Percentiles rank a stretch among this genome's conserved stretches.
Conservation (phyloP, 805 yeast genomes). For the Yamadazyma kitorensis region DNA sequence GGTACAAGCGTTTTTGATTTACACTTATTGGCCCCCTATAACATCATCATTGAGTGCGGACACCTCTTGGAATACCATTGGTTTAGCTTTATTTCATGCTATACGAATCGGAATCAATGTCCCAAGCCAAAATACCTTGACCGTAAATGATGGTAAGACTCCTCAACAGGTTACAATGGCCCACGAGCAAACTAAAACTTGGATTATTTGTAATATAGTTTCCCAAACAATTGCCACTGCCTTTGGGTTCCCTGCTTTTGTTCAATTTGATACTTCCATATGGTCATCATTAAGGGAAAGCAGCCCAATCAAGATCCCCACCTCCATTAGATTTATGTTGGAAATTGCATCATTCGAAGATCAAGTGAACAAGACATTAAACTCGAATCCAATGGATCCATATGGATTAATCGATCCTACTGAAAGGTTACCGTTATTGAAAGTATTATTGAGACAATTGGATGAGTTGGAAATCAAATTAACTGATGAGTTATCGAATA, state of each 20-base stretch:
- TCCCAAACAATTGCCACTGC: conserved; percentile 89
- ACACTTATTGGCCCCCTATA: conserved; percentile 94
- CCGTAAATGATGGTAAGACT: conserved; percentile 45
- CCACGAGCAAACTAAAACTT: conserved; percentile 80
- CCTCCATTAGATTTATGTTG: conserved; percentile 68
- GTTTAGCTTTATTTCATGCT: conserved; percentile 90
- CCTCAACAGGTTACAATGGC: conserved; percentile 43
- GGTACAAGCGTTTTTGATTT: conserved; percentile 86
- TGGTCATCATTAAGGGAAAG: conserved; percentile 51
- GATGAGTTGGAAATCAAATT: conserved; percentile 70
- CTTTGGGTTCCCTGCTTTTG: conserved; percentile 93
- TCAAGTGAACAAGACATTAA: conserved; percentile 75
- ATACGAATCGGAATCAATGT: conserved; percentile 87
- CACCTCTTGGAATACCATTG: conserved; percentile 93
- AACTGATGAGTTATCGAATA: conserved; percentile 28
- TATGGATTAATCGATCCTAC: conserved; percentile 62
- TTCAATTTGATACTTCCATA: conserved; percentile 74
- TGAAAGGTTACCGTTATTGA: conserved; percentile 73
- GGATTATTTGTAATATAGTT: conserved; percentile 91
- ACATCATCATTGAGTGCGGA: conserved; percentile 94
- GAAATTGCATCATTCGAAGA: conserved; percentile 84
- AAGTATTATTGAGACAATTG: conserved; percentile 66
- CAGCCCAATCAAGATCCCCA: conserved; percentile 47
- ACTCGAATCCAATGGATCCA: conserved; percentile 65
- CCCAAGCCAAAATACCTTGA: conserved; percentile 25